Conservation (phyloP, 2,329 filamentous ascomycete genomes). For the Emergomyces africanus region DNA sequence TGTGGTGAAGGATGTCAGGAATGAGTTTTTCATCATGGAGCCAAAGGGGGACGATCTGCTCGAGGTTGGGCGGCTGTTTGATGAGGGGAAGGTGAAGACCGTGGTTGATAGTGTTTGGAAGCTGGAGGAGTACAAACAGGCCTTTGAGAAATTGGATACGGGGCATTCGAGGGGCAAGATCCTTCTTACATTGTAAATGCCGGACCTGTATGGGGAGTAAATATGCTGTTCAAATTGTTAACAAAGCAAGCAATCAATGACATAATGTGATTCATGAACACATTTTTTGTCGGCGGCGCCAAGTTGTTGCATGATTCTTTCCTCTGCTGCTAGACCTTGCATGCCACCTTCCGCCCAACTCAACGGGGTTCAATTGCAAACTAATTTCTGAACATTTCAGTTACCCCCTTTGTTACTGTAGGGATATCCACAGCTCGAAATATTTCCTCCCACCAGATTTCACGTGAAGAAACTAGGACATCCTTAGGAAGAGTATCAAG, state of each 20-base stretch:
- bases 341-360: too few species aligned
- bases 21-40: conserved; percentile 31
- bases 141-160: conserved; percentile 25
- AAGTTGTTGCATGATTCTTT: too few species aligned
- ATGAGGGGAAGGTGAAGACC: conserved; percentile 23
- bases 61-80: conserved; percentile 27
- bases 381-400: too few species aligned
- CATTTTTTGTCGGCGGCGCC: too few species aligned
- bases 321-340: too few species aligned
- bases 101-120: conserved; percentile 31
- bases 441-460: too few species aligned
- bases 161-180: conserved; percentile 33
- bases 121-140: conserved; percentile 27
- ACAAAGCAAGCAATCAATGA: background rate
- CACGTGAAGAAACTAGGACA: too few species aligned
- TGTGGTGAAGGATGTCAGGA: conserved; percentile 15
- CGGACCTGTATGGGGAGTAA: background rate
- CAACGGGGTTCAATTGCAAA: too few species aligned
- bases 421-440: too few species aligned
- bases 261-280: too few species aligned
- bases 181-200: conserved; percentile 14
- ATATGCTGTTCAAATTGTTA: background rate
- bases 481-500: too few species aligned
- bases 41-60: conserved; percentile 24
- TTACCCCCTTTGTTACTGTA: too few species aligned